phyloP scores from a whole-genome alignment of 1,284 basidiomycete species.

The Fistulinella cinereoalba region DNA sequence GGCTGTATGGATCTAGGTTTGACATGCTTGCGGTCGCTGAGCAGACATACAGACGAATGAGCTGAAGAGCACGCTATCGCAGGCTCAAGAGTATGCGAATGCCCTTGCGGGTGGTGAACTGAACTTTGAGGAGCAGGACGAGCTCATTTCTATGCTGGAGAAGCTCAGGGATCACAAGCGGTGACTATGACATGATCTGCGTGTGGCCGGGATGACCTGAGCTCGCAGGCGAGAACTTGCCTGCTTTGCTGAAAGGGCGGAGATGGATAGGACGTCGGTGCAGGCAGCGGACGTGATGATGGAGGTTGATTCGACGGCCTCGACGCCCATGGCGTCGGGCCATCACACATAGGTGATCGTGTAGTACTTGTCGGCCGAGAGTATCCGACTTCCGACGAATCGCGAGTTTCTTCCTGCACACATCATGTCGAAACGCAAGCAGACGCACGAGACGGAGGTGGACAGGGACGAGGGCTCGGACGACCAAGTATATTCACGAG shows the following conservation, averaged over 20 bases:
- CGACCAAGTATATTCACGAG: conserved; percentile 13
- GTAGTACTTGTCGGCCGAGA: no score
- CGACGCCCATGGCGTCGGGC: no score
- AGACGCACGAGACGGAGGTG: conserved; percentile 12
- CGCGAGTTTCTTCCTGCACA: no score
- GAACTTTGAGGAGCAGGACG: conserved; percentile 59
- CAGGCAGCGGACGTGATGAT: conserved; percentile 32
- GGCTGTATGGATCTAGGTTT: conserved; percentile 39
- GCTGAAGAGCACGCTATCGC: conserved; percentile 52
- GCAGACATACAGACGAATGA: conserved; percentile 53
- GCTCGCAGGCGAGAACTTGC: conserved; percentile 39
- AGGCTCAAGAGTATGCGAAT: conserved; percentile 55
- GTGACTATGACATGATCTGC: conserved; percentile 36
- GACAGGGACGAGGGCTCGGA: conserved; percentile 14
- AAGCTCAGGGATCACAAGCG: conserved; percentile 55
- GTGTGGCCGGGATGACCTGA: background rate
- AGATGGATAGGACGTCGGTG: conserved; percentile 15
- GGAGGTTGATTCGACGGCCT: conserved; percentile 56
- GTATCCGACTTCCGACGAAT: no score
- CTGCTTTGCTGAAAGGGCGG: conserved; percentile 37
- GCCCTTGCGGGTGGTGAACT: conserved; percentile 65
- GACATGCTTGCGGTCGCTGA: background rate
- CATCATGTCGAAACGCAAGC: conserved; percentile 31
- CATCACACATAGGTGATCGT: no score
- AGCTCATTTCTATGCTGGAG: conserved; percentile 62